Conservation (phyloP, 106 monocot species). For the Chionographis japonica region DNA sequence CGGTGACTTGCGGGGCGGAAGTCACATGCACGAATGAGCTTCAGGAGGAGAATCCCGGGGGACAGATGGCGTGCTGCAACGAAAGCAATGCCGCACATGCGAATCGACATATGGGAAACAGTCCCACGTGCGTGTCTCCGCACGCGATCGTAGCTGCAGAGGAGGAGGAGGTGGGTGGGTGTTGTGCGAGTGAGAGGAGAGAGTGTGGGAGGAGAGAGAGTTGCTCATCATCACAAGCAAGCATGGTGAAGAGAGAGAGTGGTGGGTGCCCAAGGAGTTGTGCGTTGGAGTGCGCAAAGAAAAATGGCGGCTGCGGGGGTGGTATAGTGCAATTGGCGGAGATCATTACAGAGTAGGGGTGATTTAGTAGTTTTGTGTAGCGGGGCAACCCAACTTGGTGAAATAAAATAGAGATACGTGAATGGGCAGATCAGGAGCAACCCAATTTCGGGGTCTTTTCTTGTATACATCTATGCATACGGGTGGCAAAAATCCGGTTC, state of each 20-base stretch:
- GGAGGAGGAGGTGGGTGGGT: constrained; percentile 5
- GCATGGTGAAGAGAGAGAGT: constrained; percentile 5
- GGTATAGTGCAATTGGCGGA: constrained; percentile 32
- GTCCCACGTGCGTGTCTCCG: neutral
- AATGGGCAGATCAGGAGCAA: neutral
- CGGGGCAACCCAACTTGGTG: neutral
- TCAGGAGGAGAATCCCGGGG: too few species aligned
- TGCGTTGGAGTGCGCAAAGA: constrained; percentile 22
- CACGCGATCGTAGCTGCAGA: neutral
- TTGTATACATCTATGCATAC: too few species aligned
- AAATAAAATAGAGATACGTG: neutral
- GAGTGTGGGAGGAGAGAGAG: neutral
- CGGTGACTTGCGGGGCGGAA: too few species aligned
- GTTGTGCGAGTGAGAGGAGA: constrained; percentile 4
- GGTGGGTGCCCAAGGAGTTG: constrained; percentile 44
- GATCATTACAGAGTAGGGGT: constrained; percentile 52
- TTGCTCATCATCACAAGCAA: constrained; percentile 8
- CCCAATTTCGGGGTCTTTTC: neutral
- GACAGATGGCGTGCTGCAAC: too few species aligned
- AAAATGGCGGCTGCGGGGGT: constrained; percentile 30
- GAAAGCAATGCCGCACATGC: too few species aligned
- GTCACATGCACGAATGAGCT: too few species aligned
- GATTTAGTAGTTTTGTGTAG: neutral
- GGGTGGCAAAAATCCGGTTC: too few species aligned
- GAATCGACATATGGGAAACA: too few species aligned